Base-by-base conservation (phyloP, 768 basidiomycete species). In the Lenzites betulinus region DNA sequence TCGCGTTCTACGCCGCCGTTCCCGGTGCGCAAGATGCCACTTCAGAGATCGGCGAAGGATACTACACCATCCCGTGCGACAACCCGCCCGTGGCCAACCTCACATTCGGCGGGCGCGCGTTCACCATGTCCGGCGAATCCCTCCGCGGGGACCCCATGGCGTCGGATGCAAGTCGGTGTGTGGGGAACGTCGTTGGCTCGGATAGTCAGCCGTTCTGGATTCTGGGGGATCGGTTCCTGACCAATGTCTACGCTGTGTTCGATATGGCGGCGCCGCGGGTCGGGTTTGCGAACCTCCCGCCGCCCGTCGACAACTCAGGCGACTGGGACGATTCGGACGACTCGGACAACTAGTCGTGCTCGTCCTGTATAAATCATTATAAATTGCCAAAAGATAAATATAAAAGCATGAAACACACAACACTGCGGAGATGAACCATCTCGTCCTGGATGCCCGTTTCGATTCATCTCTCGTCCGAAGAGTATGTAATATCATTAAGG, bases 131-230 rank as follows among this genome's bases (percentile, higher is more conserved):
- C 7, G 35, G 73, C 18, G 68, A 65, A 7, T 71, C 68, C 18
- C 77, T 81, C 71, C 83, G 80, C 70, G 70, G 83, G 13, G 84
- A 82, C 6, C 67, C 64, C 2, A 60, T 71, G 51, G 66, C 64
- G 6, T 18, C 33, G 2, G 73, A 73, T 51, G 73, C 73, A 12
- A 66, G 64, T 2, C 59, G 75, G 35, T 80, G 79, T 53, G 57
- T 79, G 11, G 77, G 74, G 30, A 76, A 73, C 26, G 64, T 80
- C 52, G 74, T 63, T n/a, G 66, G 41, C 13, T 42, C 58, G 16
- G 52, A 53, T 33, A 42, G 23, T 35, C 26, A 28, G 30, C 66
- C 61, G 26, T 70, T 67, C 16, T 77, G 75, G 76, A 67, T 77
- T 48, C 42, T 78, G 26, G 77, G 77, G 7, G 75, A 75, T 33